phyloP scores from a whole-genome alignment of 2,329 filamentous ascomycete species.

The Ophiocordyceps camponoti-saundersi region DNA sequence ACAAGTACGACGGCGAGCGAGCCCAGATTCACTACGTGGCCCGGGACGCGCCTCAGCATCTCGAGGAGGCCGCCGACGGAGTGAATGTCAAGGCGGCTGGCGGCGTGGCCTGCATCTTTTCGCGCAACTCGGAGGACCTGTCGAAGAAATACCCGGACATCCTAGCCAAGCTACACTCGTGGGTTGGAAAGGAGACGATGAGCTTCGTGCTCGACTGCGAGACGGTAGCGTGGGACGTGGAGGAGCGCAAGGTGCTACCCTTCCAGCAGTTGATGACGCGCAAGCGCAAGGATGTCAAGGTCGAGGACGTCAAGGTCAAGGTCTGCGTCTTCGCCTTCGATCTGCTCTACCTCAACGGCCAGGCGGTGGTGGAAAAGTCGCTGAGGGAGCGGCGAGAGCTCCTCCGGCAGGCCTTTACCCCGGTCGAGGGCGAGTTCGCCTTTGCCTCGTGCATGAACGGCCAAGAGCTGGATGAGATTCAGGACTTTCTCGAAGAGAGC shows the following conservation, averaged over 20 bases:
- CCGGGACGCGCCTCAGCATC: constrained; percentile 55
- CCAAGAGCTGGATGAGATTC: constrained; percentile 83
- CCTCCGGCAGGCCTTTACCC: constrained; percentile 54
- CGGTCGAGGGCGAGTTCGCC: constrained; percentile 75
- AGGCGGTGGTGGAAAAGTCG: constrained; percentile 73
- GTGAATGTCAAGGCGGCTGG: constrained; percentile 48
- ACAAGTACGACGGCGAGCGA: constrained; percentile 95
- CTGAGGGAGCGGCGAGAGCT: constrained; percentile 70
- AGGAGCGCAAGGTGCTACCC: constrained; percentile 85
- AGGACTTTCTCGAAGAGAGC: constrained; percentile 79
- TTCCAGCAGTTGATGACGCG: constrained; percentile 98
- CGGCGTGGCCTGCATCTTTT: constrained; percentile 87
- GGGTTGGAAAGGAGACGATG: constrained; percentile 79
- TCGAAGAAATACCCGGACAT: constrained; percentile 98
- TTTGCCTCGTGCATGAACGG: constrained; percentile 80
- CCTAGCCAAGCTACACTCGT: constrained; percentile 67
- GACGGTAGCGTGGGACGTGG: constrained; percentile 91
- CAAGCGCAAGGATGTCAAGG: constrained; percentile 92
- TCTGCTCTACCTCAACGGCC: constrained; percentile 80
- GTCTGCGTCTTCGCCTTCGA: constrained; percentile 97
- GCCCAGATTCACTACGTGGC: constrained; percentile 98
- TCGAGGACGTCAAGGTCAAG: constrained; percentile 89
- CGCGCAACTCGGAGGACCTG: constrained; percentile 88
- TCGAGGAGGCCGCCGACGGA: constrained; percentile 41
- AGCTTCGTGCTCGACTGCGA: constrained; percentile 98